Conservation (phyloP, 2,329 filamentous ascomycete species). For the Didymella lethalis region DNA sequence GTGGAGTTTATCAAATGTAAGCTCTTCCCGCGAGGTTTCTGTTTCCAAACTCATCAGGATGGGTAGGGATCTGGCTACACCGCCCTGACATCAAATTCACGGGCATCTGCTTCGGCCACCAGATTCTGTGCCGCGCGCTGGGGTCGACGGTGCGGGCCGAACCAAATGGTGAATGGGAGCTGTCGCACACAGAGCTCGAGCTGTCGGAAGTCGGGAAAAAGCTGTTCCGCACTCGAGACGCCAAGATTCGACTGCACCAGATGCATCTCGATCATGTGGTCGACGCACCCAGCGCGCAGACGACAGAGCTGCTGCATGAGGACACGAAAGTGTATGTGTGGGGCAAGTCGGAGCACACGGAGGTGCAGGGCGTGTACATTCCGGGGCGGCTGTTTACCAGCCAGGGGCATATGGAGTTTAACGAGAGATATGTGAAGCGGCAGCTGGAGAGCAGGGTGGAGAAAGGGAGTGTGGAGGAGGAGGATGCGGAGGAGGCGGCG, state of each 20-base stretch:
- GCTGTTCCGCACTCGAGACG: conserved; percentile 50
- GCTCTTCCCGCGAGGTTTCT: neutral
- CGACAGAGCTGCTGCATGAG: conserved; percentile 33
- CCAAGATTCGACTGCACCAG: conserved; percentile 54
- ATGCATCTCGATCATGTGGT: conserved; percentile 59
- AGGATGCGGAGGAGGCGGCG: conserved; percentile 47
- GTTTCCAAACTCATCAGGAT: conserved; percentile 11
- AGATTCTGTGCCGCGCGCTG: conserved; percentile 56
- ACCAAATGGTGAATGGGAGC: conserved; percentile 56
- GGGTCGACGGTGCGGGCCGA: conserved; percentile 52
- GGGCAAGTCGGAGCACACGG: conserved; percentile 56
- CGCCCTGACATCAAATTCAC: conserved; percentile 61
- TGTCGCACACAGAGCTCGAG: conserved; percentile 54
- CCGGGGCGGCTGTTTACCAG: conserved; percentile 56
- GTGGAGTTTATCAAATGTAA: conserved; percentile 56
- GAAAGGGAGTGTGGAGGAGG: conserved; percentile 50
- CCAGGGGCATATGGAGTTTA: conserved; percentile 58
- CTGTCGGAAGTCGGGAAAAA: conserved; percentile 53
- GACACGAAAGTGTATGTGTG: conserved; percentile 59
- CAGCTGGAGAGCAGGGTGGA: conserved; percentile 57
- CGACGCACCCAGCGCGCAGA: conserved; percentile 39
- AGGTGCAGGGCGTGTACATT: conserved; percentile 58
- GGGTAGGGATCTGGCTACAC: conserved; percentile 58
- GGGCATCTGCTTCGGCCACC: conserved; percentile 60
- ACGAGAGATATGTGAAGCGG: conserved; percentile 56